A percentile compares a stretch with the other conserved stretches of the same genome.
These are phyloP conservation scores for Penicillium sp. DNA, from an alignment of 2,329 filamentous ascomycete species.

Conservation along the genomic window DNA sequence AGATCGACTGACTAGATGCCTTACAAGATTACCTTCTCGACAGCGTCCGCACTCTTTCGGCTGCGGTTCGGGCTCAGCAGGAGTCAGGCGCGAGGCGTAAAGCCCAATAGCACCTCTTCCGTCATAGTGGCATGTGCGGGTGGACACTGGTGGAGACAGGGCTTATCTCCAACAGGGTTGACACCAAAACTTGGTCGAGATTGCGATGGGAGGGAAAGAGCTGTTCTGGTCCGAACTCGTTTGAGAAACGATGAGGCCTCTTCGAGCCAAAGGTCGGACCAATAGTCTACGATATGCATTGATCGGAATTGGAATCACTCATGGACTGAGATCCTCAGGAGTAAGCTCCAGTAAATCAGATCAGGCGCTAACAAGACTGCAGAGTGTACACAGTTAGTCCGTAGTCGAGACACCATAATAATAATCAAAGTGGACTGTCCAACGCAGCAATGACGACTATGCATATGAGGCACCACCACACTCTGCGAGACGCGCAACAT, in stretches of 20 bases:
- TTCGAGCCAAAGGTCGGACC: neutral
- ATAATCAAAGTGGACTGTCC: slow-evolving; percentile 4
- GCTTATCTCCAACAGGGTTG: slow-evolving; percentile 4
- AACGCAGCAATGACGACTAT: slow-evolving; percentile 23
- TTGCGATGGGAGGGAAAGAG: slow-evolving; percentile 10
- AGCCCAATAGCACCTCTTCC: slow-evolving; percentile 31
- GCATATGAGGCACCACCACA: slow-evolving; percentile 18
- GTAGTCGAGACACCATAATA: neutral
- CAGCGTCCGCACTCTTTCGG: slow-evolving; percentile 38
- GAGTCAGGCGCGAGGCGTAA: slow-evolving; percentile 30
- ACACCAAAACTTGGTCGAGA: slow-evolving; percentile 13
- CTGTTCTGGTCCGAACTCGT: neutral
- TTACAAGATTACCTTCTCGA: slow-evolving; percentile 37
- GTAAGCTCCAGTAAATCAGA: neutral
- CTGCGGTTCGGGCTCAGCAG: slow-evolving; percentile 33
- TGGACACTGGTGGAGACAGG: slow-evolving; percentile 19
- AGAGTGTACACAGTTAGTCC: neutral
- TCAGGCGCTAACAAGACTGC: neutral
- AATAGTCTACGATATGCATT: neutral
- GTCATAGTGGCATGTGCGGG: slow-evolving; percentile 24
- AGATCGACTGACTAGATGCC: slow-evolving; percentile 11
- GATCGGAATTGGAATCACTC: neutral
- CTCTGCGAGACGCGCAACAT: slow-evolving; percentile 13
- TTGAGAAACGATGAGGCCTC: neutral
- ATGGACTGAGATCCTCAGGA: neutral